Percentiles rank a stretch among this genome's conserved stretches.
Evolutionary conservation across 768 basidiomycete species (phyloP).

Genomic region (Podaxis sp.): DNA sequence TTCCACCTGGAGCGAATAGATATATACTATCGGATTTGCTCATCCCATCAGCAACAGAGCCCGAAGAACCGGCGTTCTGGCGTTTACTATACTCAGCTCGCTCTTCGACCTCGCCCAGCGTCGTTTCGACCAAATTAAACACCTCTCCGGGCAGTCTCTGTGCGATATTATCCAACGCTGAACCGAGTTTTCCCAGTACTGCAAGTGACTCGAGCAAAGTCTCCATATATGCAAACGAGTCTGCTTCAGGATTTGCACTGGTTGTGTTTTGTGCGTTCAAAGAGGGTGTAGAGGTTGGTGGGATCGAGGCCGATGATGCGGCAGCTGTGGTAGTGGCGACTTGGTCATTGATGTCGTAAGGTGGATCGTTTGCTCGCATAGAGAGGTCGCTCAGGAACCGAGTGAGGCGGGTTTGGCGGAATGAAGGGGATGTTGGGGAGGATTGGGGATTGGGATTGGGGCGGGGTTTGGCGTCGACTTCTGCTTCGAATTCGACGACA

Average conservation of each 20-base stretch:
- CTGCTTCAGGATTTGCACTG: conserved; percentile 76
- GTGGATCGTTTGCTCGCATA: conserved; percentile 76
- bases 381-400: conserved; percentile 66
- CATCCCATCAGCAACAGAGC: conserved; percentile 31
- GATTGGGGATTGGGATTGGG: conserved; percentile 31
- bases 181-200: conserved; percentile 85
- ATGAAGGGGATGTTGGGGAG: conserved; percentile 39
- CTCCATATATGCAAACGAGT: conserved; percentile 94
- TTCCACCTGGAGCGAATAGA: conserved; percentile 39
- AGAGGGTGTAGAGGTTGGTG: conserved; percentile 20
- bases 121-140: conserved; percentile 80
- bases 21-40: conserved; percentile 53
- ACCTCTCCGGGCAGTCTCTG: conserved; percentile 86
- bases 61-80: conserved; percentile 46
- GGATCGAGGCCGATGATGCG: conserved; percentile 19
- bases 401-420: conserved; percentile 50
- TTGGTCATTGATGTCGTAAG: conserved; percentile 58
- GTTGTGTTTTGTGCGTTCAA: conserved; percentile 18
- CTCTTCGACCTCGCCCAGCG: conserved; percentile 90
- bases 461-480: conserved; percentile 30
- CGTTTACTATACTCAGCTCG: conserved; percentile 63
- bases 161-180: conserved; percentile 76
- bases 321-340: conserved; percentile 21
- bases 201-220: conserved; percentile 90
- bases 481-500: conserved; percentile 63